These are phyloP conservation scores for Phlebiopsis flavidoalba DNA, from an alignment of 768 basidiomycete genomes.

Conservation along the genomic window DNA sequence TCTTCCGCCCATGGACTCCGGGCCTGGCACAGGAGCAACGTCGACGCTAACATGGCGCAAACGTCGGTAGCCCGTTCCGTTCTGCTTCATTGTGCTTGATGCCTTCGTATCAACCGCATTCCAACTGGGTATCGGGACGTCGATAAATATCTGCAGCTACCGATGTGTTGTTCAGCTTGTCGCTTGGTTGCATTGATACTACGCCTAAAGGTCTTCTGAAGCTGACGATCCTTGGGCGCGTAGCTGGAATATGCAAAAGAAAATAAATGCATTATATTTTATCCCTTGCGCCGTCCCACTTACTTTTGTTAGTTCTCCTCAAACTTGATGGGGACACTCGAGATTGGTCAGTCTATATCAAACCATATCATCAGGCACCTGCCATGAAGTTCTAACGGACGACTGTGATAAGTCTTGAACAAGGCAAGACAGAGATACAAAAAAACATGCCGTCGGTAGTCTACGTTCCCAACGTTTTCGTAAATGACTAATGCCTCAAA, in stretches of 20 bases:
- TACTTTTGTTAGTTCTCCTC: constrained; percentile 44
- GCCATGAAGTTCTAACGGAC: too few species aligned
- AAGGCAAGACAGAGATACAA: not conserved
- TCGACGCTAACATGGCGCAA: constrained; percentile 52
- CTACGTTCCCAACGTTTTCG: constrained; percentile 73
- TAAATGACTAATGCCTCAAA: constrained; percentile 21
- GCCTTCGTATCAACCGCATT: constrained; percentile 58
- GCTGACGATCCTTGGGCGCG: constrained; percentile 70
- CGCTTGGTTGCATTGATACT: constrained; percentile 66
- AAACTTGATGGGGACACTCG: constrained; percentile 75
- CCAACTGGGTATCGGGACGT: constrained; percentile 64
- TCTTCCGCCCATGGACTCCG: not conserved
- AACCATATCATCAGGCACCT: too few species aligned
- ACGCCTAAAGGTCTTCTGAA: constrained; percentile 73
- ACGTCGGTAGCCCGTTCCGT: constrained; percentile 71
- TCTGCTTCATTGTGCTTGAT: constrained; percentile 73
- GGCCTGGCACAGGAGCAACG: not conserved
- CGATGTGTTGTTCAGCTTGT: constrained; percentile 78
- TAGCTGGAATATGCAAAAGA: constrained; percentile 67
- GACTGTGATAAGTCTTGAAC: too few species aligned
- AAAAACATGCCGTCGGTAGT: constrained; percentile 52
- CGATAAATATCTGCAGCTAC: constrained; percentile 66
- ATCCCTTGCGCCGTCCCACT: too few species aligned
- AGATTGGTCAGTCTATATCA: constrained; percentile 48
- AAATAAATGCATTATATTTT: too few species aligned